Evolutionary conservation across 129 eudicot genomes (phyloP).

Genomic region (Helianthus annuus): DNA sequence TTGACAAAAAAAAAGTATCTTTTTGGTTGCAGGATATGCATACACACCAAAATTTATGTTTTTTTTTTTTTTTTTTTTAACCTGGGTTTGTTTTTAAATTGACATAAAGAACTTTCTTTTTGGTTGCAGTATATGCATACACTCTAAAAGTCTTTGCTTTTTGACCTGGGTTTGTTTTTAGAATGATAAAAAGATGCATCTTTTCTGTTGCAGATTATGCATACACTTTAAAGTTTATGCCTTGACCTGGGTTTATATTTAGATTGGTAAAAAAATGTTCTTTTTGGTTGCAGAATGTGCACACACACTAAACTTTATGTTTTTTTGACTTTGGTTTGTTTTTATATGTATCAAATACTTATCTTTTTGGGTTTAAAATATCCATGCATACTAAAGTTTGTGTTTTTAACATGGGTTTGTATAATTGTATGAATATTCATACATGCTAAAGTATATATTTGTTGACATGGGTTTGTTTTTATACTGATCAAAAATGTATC

Average conservation of each 20-base stretch:
- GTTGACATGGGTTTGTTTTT: constrained; percentile 4
- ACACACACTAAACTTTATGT: constrained; percentile 2
- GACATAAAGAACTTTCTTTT: neutral
- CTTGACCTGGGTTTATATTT: neutral
- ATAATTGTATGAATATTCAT: constrained; percentile 51
- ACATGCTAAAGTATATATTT: constrained; percentile 46
- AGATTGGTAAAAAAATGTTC: neutral
- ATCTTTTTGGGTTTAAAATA: neutral
- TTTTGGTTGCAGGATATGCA: constrained; percentile 53
- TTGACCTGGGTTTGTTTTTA: neutral
- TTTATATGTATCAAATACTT: neutral
- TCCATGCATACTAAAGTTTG: neutral
- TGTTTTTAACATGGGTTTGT: constrained; percentile 4
- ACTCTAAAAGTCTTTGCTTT: neutral
- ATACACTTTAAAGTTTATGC: neutral
- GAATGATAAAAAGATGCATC: neutral
- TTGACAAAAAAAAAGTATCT: neutral
- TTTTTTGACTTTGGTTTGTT: constrained; percentile 7
- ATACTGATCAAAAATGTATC: neutral
- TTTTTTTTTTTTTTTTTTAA: neutral
- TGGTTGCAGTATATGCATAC: constrained; percentile 46
- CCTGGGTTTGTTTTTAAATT: constrained; percentile 13
- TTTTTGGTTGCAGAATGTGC: neutral
- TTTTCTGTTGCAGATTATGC: neutral
- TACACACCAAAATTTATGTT: constrained; percentile 51